These are phyloP conservation scores for Tillandsia leiboldiana DNA, from an alignment of 176 grass and related monocot genomes.

Conservation along the genomic window DNA sequence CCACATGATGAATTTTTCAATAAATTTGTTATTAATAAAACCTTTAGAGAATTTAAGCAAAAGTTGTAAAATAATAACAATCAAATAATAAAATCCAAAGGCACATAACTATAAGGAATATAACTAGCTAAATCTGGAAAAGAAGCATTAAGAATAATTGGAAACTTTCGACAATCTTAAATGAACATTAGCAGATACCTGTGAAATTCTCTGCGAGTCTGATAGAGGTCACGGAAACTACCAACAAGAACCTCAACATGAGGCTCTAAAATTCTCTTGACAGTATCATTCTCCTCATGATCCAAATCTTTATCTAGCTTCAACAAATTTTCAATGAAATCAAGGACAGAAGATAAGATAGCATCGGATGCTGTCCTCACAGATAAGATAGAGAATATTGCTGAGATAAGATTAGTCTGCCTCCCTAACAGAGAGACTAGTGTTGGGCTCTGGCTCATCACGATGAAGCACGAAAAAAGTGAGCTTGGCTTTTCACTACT, in stretches of 20 bases:
- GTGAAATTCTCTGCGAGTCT: constrained; percentile 54
- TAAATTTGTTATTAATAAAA: no score
- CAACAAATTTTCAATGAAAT: constrained; percentile 87
- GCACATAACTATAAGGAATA: background rate
- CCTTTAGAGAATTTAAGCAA: no score
- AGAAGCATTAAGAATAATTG: background rate
- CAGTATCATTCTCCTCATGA: constrained; percentile 38
- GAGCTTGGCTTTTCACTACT: constrained; percentile 86
- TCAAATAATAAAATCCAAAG: background rate
- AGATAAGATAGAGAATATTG: constrained; percentile 81
- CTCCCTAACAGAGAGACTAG: constrained; percentile 49
- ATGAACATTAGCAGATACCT: constrained; percentile 32
- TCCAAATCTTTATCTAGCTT: constrained; percentile 64
- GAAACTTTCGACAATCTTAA: constrained; percentile 7
- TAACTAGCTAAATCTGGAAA: background rate
- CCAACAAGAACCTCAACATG: constrained; percentile 74
- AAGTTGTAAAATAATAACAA: no score
- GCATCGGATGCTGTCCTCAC: constrained; percentile 71
- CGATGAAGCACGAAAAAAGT: constrained; percentile 82
- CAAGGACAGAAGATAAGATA: constrained; percentile 60
- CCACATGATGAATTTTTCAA: no score
- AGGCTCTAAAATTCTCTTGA: constrained; percentile 53
- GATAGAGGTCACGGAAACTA: constrained; percentile 73
- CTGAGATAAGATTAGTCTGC: constrained; percentile 60
- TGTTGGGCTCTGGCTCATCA: constrained; percentile 69